phyloP scores from a whole-genome alignment of 139 green algal species.

The Gonium pectorale region DNA sequence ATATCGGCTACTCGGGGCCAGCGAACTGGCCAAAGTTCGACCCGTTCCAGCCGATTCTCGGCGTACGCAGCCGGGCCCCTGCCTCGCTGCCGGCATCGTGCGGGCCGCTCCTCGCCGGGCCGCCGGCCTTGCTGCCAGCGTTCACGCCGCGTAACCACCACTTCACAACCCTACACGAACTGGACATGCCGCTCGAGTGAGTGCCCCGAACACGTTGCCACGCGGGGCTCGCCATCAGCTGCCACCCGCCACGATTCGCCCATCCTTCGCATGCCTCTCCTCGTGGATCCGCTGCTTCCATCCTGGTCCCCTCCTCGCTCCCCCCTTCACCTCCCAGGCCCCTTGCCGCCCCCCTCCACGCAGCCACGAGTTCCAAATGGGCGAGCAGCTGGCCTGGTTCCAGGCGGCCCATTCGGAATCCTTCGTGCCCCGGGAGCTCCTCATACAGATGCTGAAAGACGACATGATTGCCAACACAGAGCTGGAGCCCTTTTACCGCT shows the following conservation, averaged over 20 bases:
- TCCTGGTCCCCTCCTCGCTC: too few relatives aligned
- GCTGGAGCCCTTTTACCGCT: not conserved
- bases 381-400: not conserved
- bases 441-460: not conserved
- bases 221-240: too few relatives aligned
- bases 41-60: not conserved
- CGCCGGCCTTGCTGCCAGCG: not conserved
- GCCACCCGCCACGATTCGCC: too few relatives aligned
- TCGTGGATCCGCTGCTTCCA: too few relatives aligned
- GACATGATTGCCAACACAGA: not conserved
- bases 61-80: not conserved
- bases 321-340: not conserved
- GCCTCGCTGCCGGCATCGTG: not conserved
- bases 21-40: constrained; percentile 30
- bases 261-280: too few relatives aligned
- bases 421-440: not conserved
- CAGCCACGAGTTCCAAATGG: not conserved
- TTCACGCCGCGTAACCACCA: constrained; percentile 32
- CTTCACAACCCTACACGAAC: not conserved
- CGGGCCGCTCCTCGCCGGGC: not conserved
- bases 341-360: not conserved
- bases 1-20: not conserved
- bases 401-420: not conserved
- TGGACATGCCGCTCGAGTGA: not conserved
- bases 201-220: too few relatives aligned